Evolutionary conservation across 2,329 filamentous ascomycete species (phyloP).

Genomic region (Colletotrichum tropicale): DNA sequence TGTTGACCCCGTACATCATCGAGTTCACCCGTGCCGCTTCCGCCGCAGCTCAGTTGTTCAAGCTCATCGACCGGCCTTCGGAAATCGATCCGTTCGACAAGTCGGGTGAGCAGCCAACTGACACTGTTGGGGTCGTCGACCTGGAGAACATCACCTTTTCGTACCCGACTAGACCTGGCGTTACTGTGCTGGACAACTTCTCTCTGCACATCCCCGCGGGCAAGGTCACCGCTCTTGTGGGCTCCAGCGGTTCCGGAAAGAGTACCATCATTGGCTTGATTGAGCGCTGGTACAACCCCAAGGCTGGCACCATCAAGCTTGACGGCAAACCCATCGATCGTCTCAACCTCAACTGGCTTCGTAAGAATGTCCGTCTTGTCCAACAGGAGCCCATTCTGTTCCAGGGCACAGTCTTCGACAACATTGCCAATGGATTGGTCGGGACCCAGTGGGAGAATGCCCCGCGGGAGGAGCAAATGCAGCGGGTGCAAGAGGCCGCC

Average conservation of each 20-base stretch:
- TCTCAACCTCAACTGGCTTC: conserved; percentile 43
- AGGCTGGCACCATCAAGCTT: conserved; percentile 36
- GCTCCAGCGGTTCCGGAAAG: conserved; percentile 40
- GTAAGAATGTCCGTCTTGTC: conserved; percentile 40
- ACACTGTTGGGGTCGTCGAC: conserved; percentile 36
- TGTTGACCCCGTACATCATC: conserved; percentile 39
- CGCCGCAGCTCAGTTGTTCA: conserved; percentile 38
- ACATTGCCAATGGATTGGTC: conserved; percentile 52
- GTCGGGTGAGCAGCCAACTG: conserved; percentile 31
- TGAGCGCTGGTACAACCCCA: conserved; percentile 43
- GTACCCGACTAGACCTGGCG: conserved; percentile 49
- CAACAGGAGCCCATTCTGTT: conserved; percentile 45
- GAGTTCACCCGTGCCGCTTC: conserved; percentile 42
- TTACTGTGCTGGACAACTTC: conserved; percentile 45
- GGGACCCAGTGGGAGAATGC: conserved; percentile 29
- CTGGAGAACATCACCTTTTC: conserved; percentile 46
- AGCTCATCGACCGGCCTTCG: conserved; percentile 40
- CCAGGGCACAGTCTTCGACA: conserved; percentile 49
- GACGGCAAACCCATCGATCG: conserved; percentile 36
- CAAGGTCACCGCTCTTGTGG: conserved; percentile 46
- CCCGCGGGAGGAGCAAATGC: conserved; percentile 37
- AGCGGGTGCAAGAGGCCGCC: conserved; percentile 45
- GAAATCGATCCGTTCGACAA: conserved; percentile 38
- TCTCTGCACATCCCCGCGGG: conserved; percentile 46
- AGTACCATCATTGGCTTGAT: conserved; percentile 43